Percentiles rank a stretch among this genome's conserved stretches.
phyloP scores from a whole-genome alignment of 176 grass and related monocot species.

The Cocos nucifera region DNA sequence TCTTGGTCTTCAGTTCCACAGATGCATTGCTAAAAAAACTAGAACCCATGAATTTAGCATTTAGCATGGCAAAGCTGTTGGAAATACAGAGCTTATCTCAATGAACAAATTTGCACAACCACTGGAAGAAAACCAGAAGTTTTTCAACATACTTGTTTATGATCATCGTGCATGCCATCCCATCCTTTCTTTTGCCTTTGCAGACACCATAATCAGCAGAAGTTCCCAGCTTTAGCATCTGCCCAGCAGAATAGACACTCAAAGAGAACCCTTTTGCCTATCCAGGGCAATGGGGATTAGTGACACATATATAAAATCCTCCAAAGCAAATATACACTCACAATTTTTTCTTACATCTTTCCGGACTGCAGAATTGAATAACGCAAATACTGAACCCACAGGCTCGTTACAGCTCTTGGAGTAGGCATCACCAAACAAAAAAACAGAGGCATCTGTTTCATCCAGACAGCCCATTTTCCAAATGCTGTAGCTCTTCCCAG shows the following conservation, averaged over 20 bases:
- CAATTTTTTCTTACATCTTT: constrained; percentile 17
- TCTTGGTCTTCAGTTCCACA: too few species aligned
- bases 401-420: constrained; percentile 45
- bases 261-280: constrained; percentile 79
- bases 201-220: constrained; percentile 67
- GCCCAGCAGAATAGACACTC: constrained; percentile 54
- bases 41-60: too few species aligned
- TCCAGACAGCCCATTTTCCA: constrained; percentile 77
- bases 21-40: too few species aligned
- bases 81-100: too few species aligned
- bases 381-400: constrained; percentile 60
- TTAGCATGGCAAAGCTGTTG: too few species aligned
- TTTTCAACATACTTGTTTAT: constrained; percentile 62
- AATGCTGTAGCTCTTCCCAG: constrained; percentile 64
- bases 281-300: constrained; percentile 15
- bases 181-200: constrained; percentile 94
- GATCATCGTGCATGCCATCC: constrained; percentile 72
- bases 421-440: constrained; percentile 75
- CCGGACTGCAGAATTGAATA: constrained; percentile 67
- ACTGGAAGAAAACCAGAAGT: too few species aligned
- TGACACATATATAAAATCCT: neutral
- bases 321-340: too few species aligned
- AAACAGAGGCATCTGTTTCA: constrained; percentile 60
- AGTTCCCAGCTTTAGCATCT: constrained; percentile 75
- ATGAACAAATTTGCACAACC: too few species aligned